Conservation (phyloP, 768 basidiomycete species). For the Hericium erinaceus region DNA sequence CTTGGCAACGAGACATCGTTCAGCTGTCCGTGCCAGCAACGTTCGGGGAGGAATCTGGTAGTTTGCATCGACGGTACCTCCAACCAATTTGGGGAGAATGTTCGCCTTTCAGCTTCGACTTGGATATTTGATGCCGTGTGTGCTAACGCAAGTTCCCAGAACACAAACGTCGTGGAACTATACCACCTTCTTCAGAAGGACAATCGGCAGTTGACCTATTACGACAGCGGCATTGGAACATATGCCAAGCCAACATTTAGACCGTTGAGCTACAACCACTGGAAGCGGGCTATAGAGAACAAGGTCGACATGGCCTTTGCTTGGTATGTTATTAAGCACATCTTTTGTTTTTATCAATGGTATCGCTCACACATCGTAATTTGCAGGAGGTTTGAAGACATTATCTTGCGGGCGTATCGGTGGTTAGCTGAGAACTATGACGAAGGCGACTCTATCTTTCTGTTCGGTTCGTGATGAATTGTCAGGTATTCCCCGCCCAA, state of each 20-base stretch:
- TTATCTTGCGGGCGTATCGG: slow-evolving; percentile 27
- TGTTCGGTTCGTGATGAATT: slow-evolving; percentile 25
- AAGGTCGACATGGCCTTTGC: slow-evolving; percentile 29
- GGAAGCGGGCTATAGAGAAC: slow-evolving; percentile 15
- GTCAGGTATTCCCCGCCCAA: background rate
- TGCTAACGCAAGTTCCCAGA: slow-evolving; percentile 16
- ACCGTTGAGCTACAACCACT: background rate
- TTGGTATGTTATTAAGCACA: slow-evolving; percentile 17
- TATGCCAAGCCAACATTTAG: slow-evolving; percentile 18
- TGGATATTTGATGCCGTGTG: too few relatives aligned
- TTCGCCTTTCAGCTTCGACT: background rate
- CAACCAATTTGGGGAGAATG: background rate
- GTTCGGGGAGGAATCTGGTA: background rate
- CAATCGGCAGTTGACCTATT: slow-evolving; percentile 27
- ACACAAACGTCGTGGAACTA: slow-evolving; percentile 33
- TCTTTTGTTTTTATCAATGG: too few relatives aligned
- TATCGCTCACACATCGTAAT: background rate
- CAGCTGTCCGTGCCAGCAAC: too few relatives aligned
- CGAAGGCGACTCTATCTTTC: slow-evolving; percentile 29
- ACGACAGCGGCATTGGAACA: slow-evolving; percentile 32
- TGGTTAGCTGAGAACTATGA: slow-evolving; percentile 33
- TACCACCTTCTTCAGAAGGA: slow-evolving; percentile 26
- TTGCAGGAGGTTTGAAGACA: slow-evolving; percentile 26
- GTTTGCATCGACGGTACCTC: slow-evolving; percentile 2
- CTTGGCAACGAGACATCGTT: too few relatives aligned